Evolutionary conservation across 768 basidiomycete genomes (phyloP), one percentile per base, ranked within the genome.

Genomic region (Kwoniella sp.): DNA sequence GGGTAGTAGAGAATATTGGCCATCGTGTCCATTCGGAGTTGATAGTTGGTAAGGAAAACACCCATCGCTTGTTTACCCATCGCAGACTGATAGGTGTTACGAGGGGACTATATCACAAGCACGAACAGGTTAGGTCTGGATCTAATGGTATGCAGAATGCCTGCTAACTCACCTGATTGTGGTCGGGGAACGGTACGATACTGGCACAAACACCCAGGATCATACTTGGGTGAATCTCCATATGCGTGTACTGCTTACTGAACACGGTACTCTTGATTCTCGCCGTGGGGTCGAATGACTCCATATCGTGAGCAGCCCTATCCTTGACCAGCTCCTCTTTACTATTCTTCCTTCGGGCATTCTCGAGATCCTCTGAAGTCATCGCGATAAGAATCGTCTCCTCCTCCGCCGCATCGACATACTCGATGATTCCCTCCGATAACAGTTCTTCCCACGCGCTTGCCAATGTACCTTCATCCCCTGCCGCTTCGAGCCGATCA

Each of bases 1-100:
- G 95, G 95, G 79, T 99, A 99, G 81, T 96, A 99, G 49, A 99
- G 85, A 68, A 99, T 96, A 77, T 99, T 99, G 70, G 95, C 92
- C 95, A 98, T 98, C 10, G 96, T 99, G 80, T 99, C 95, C 92
- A 98, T 95, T 21, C 95, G 92, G 70, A 97, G 90, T 70, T 96
- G 86, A 85, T 95, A 99, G 81, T 98, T 99, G 36, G 95, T 98
- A 36, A 98, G 85, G 82, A 90, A 96, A 69, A 98, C 92, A 55
- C 96, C 95, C 95, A 99, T 99, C 12, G 95, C 95, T 86, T 99
- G 95, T 83, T 99, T 99, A 72, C 96, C 96, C 95, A 99, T 99
- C 56, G 95, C 95, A 49, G 95, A 98, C 83, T 99, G 95, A 77
- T 99, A 99, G 3, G 95, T 99, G 78, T 99, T 99, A 87, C 95